Conservation (phyloP, 169 alveolate species). For the Cytauxzoon felis region DNA sequence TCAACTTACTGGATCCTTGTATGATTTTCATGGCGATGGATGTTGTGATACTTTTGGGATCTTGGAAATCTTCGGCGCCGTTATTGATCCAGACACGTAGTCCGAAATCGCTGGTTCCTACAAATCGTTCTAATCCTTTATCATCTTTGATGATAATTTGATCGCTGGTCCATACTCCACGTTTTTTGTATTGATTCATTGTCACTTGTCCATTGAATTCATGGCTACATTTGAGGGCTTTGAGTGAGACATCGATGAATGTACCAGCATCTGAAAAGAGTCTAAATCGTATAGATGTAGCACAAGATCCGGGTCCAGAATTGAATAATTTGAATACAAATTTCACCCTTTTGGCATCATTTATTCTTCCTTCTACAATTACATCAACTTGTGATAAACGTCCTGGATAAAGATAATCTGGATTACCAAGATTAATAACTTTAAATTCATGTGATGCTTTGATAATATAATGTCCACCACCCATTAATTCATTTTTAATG, state of each 20-base stretch:
- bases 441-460: constrained; percentile 67
- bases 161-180: constrained; percentile 68
- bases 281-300: constrained; percentile 57
- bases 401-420: constrained; percentile 70
- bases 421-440: constrained; percentile 73
- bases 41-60: constrained; percentile 24
- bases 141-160: constrained; percentile 40
- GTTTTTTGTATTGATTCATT: constrained; percentile 41
- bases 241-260: constrained; percentile 50
- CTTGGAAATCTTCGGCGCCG: constrained; percentile 59
- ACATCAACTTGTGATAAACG: constrained; percentile 50
- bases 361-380: constrained; percentile 54
- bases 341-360: constrained; percentile 63
- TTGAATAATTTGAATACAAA: constrained; percentile 35
- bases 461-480: constrained; percentile 69
- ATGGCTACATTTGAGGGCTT: constrained; percentile 49
- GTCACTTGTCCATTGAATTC: constrained; percentile 10
- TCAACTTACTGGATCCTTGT: neutral
- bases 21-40: constrained; percentile 21
- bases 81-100: constrained; percentile 62
- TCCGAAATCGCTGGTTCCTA: constrained; percentile 57
- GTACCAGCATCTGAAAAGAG: constrained; percentile 64
- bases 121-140: constrained; percentile 40
- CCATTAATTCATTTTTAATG: constrained; percentile 61
- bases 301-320: constrained; percentile 62